Evolutionary conservation across 371 early-diverging fungal species (phyloP).

Genomic region (Rhizopus stolonifer): DNA sequence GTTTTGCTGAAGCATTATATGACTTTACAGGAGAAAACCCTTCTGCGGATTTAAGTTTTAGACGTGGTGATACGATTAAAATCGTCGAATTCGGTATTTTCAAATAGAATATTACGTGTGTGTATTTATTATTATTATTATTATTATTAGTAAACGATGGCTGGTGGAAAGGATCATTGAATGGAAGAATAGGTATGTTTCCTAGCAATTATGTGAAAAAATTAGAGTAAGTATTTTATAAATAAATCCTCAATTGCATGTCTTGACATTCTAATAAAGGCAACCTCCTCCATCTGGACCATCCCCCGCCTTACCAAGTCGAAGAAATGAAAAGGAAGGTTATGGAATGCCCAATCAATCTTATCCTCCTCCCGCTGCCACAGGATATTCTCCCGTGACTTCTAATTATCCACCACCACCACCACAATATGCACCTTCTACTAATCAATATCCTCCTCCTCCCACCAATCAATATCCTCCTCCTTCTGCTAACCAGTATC

Average conservation of each 20-base stretch:
- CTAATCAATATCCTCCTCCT: constrained; percentile 16
- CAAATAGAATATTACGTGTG: background rate
- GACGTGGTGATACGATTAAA: constrained; percentile 28
- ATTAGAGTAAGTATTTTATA: constrained; percentile 10
- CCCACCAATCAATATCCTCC: too few species aligned
- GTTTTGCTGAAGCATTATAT: constrained; percentile 41
- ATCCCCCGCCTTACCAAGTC: constrained; percentile 13
- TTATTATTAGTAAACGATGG: constrained; percentile 14
- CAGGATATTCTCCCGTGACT: constrained; percentile 2
- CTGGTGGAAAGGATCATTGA: constrained; percentile 74
- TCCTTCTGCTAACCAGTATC: constrained; percentile 11
- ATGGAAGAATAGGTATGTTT: constrained; percentile 73
- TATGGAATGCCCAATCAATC: constrained; percentile 32
- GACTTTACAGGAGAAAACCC: constrained; percentile 45
- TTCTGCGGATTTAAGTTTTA: constrained; percentile 35
- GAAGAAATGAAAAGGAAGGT: constrained; percentile 6
- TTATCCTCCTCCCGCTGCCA: constrained; percentile 12
- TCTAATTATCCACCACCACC: constrained; percentile 2
- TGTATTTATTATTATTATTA: background rate
- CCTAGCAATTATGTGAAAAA: constrained; percentile 78
- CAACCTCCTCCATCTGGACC: constrained; percentile 2
- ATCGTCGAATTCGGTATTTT: constrained; percentile 23
- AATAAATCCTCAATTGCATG: background rate
- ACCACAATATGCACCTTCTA: constrained; percentile 22
- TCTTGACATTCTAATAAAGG: background rate